Evolutionary conservation across 441 rosid genomes (phyloP), one percentile per base, ranked within the genome.

Genomic region (Corymbia calophylla): DNA sequence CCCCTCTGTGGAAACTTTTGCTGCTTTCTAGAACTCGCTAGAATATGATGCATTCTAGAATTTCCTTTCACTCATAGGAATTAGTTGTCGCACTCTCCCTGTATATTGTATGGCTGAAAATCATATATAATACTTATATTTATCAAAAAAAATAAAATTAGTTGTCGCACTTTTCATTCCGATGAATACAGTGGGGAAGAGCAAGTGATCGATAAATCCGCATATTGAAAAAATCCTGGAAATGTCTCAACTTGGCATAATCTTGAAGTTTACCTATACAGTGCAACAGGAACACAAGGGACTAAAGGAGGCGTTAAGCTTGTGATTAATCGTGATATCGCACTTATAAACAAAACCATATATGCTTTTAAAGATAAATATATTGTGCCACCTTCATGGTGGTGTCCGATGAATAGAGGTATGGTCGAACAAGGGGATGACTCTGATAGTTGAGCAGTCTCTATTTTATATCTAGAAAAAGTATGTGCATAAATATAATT

Each of bases 381-480:
- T 89, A 90, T 94, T 80, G 93, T 97, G 56, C 99, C 99, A 2
- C 89, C 51, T 35, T 70, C 93, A 3, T 97, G 98, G 99, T 66
- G 96, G 89, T 86, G 93, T 82, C 94, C 89, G 19, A 91, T 91
- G 91, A 95, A 96, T 47, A 96, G 95, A 89, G 98, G 99, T 10
- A 95, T 94, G 98, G 96, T 95, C 62, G 97, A 95, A 80, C 93
- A 91, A 64, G 90, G 73, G 4, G 95, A 97, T 89, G 93, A 91
- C 89, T 39, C 4, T 35, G 48, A 70, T 35, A 35, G 14, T 21
- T 70, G 81, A 70, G 19, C 81, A 70, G 8, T 35, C 48, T 35
- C 47, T 19, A 4, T 70, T 11, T 48, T 70, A 70, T 35, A 18
- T 19, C 81, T 35, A 3, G 48, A 35, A 70, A 18, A 70, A 19